Conservation (phyloP, 495 filamentous ascomycete species). For the Usnea hakonensis region DNA sequence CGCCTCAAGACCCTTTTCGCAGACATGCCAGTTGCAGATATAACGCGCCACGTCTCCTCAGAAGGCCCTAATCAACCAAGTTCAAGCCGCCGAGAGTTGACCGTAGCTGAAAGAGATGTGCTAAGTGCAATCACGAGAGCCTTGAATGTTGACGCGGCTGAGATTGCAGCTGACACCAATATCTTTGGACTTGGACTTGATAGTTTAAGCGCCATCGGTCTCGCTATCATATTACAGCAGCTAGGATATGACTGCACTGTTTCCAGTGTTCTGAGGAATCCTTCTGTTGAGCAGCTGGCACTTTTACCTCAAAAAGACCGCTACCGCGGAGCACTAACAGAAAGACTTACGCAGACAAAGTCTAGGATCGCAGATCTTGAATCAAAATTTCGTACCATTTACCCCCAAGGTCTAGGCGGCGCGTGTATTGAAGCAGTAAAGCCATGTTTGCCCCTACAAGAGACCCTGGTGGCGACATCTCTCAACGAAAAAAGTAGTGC, state of each 20-base stretch:
- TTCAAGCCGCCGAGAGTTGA: background rate
- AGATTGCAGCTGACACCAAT: conserved; percentile 47
- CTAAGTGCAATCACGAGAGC: background rate
- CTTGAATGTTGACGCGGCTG: conserved; percentile 29
- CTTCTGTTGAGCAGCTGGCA: conserved; percentile 52
- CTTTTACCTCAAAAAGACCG: conserved; percentile 6
- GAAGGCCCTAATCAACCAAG: background rate
- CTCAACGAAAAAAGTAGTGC: conserved; percentile 50
- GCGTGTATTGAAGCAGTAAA: conserved; percentile 28
- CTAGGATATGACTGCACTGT: conserved; percentile 51
- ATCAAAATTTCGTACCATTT: conserved; percentile 48
- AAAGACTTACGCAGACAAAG: conserved; percentile 7
- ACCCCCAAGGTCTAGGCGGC: conserved; percentile 19
- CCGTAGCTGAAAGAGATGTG: conserved; percentile 10
- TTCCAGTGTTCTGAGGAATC: conserved; percentile 57
- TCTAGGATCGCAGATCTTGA: conserved; percentile 38
- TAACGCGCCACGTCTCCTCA: background rate
- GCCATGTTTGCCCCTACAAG: conserved; percentile 62
- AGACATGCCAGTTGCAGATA: background rate
- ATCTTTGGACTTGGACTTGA: conserved; percentile 39
- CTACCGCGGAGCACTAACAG: background rate
- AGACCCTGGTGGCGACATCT: conserved; percentile 74
- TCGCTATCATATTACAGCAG: conserved; percentile 56
- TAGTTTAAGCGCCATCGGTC: conserved; percentile 45
- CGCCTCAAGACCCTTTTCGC: conserved; percentile 31